Conservation (phyloP, 495 filamentous ascomycete genomes). For the Tuber brumale region DNA sequence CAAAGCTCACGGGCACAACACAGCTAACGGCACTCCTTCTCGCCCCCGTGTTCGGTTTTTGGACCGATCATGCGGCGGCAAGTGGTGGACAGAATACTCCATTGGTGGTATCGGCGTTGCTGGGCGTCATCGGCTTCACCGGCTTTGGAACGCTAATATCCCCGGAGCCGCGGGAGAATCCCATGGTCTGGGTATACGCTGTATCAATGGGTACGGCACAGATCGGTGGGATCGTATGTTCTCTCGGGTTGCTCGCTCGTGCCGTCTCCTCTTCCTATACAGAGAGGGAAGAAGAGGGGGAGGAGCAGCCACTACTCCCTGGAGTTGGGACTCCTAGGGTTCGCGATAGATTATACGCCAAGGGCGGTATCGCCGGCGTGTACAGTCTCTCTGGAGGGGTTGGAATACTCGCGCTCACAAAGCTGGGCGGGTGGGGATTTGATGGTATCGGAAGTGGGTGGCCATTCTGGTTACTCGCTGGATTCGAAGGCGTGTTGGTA, state of each 20-base stretch:
- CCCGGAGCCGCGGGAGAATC: slow-evolving; percentile 66
- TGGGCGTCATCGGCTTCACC: slow-evolving; percentile 70
- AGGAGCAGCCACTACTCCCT: slow-evolving; percentile 32
- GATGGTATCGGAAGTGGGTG: slow-evolving; percentile 70
- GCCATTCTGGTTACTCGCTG: slow-evolving; percentile 88
- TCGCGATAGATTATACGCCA: slow-evolving; percentile 53
- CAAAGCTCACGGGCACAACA: slow-evolving; percentile 76
- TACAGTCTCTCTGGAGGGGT: slow-evolving; percentile 88
- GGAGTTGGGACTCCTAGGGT: slow-evolving; percentile 12
- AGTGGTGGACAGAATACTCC: slow-evolving; percentile 61
- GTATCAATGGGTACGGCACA: slow-evolving; percentile 78
- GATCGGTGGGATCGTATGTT: slow-evolving; percentile 92
- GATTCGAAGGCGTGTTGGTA: slow-evolving; percentile 70
- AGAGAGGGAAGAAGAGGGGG: slow-evolving; percentile 45
- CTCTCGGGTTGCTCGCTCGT: slow-evolving; percentile 71
- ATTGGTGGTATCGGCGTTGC: slow-evolving; percentile 60
- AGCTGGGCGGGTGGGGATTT: slow-evolving; percentile 76
- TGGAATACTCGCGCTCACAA: slow-evolving; percentile 85
- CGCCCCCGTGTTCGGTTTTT: slow-evolving; percentile 78
- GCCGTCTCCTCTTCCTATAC: slow-evolving; percentile 56
- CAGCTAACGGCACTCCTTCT: slow-evolving; percentile 78
- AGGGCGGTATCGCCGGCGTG: slow-evolving; percentile 87
- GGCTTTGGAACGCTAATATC: slow-evolving; percentile 62
- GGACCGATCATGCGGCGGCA: slow-evolving; percentile 53
- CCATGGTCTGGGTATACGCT: slow-evolving; percentile 66